phyloP scores from a whole-genome alignment of 2,329 filamentous ascomycete genomes.

The Sphaerostilbella broomeana region DNA sequence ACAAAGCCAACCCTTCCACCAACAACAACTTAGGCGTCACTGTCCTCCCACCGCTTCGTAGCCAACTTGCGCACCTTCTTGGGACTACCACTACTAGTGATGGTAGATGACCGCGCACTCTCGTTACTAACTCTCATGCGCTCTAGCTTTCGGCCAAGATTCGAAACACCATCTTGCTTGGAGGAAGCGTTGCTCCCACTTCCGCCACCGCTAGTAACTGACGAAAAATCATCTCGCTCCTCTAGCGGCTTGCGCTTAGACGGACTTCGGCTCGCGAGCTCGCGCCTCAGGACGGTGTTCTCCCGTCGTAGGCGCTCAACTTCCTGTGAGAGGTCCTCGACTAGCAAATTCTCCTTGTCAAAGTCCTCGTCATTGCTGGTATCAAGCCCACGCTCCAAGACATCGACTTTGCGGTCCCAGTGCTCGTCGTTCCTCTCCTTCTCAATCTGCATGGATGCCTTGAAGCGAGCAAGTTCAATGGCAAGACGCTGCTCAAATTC shows the following conservation, averaged over 20 bases:
- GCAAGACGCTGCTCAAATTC: constrained; percentile 79
- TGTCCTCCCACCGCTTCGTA: constrained; percentile 43
- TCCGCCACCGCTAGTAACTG: constrained; percentile 3
- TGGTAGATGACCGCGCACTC: constrained; percentile 20
- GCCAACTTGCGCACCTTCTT: constrained; percentile 48
- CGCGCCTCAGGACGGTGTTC: constrained; percentile 57
- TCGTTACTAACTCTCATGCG: constrained; percentile 42
- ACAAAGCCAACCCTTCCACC: no score
- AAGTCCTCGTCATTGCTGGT: constrained; percentile 45
- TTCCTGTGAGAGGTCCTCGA: constrained; percentile 62
- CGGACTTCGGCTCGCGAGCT: constrained; percentile 57
- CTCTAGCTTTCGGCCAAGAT: constrained; percentile 44
- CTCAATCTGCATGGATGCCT: constrained; percentile 69
- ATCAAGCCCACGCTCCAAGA: constrained; percentile 46
- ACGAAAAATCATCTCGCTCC: constrained; percentile 44
- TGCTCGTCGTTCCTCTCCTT: constrained; percentile 76
- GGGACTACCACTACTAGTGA: constrained; percentile 37
- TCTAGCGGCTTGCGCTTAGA: constrained; percentile 50
- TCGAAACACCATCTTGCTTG: constrained; percentile 24
- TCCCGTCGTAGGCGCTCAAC: constrained; percentile 63
- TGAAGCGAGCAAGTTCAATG: constrained; percentile 74
- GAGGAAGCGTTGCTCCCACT: neutral
- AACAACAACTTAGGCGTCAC: no score
- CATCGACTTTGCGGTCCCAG: constrained; percentile 77
- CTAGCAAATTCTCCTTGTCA: constrained; percentile 55